phyloP scores from a whole-genome alignment of 306 rosid species.

The Spatholobus suberectus region DNA sequence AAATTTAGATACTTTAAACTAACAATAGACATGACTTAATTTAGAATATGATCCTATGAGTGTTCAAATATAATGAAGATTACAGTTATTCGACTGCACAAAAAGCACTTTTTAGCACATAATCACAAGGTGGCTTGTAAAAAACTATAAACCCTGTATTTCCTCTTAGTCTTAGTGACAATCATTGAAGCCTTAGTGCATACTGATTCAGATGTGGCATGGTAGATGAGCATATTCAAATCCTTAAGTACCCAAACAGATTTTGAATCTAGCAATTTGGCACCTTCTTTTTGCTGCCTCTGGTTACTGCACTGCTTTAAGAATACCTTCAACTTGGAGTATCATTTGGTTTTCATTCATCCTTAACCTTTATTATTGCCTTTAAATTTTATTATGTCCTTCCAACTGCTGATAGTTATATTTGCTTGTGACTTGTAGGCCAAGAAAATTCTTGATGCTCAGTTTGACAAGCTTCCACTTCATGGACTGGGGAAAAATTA shows the following conservation, averaged over 20 bases:
- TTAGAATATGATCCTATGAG: not conserved
- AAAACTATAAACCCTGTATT: not conserved
- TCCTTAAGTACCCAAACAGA: conserved; percentile 26
- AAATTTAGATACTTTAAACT: not conserved
- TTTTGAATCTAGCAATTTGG: conserved; percentile 20
- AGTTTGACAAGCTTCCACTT: conserved; percentile 85
- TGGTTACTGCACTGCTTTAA: conserved; percentile 22
- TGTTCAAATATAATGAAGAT: conserved; percentile 31
- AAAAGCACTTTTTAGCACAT: not conserved
- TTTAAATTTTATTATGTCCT: conserved; percentile 24
- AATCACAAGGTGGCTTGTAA: not conserved
- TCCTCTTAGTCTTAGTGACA: not conserved
- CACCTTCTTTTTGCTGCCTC: not conserved
- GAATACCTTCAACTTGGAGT: conserved; percentile 11
- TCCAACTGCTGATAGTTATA: conserved; percentile 44
- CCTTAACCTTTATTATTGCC: conserved; percentile 20
- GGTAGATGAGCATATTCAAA: conserved; percentile 31
- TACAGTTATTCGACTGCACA: not conserved
- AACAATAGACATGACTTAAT: not conserved
- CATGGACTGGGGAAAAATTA: conserved; percentile 87
- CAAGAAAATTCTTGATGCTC: conserved; percentile 67
- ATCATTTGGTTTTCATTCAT: conserved; percentile 11
- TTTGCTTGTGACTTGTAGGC: conserved; percentile 63
- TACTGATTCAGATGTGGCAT: not conserved
- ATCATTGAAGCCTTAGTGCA: not conserved